These are phyloP conservation scores for Globisporangium uncinulatum DNA, from an alignment of 352 stramenopile genomes.

Conservation along the genomic window DNA sequence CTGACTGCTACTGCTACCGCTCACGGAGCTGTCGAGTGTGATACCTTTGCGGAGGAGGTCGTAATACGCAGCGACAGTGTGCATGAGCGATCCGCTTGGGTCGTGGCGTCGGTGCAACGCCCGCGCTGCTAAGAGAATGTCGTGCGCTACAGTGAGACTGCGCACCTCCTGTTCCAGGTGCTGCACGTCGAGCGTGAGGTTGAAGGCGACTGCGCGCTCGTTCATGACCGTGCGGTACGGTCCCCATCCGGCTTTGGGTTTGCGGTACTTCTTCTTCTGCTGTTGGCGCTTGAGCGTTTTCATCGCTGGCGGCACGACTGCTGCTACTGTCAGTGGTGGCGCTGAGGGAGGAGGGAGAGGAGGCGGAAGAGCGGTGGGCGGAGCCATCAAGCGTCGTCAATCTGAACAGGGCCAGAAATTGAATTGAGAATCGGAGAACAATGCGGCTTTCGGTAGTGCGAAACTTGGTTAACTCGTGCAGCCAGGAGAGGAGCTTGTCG, in stretches of 20 bases:
- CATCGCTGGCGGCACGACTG: not conserved
- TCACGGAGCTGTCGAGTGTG: not conserved
- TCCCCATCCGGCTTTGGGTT: slow-evolving; percentile 3
- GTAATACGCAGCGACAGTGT: slow-evolving; percentile 7
- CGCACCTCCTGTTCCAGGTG: slow-evolving; percentile 27
- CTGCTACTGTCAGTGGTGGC: not conserved
- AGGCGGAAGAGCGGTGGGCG: not conserved
- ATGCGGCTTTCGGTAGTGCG: too few relatives aligned
- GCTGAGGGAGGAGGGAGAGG: not conserved
- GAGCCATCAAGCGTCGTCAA: not conserved
- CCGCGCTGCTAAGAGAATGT: slow-evolving; percentile 13
- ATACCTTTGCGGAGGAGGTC: slow-evolving; percentile 11
- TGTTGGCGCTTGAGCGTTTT: not conserved
- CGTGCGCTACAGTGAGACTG: slow-evolving; percentile 10
- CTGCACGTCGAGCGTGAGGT: slow-evolving; percentile 28
- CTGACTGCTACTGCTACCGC: not conserved
- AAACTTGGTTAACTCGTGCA: too few relatives aligned
- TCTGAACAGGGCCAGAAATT: too few relatives aligned
- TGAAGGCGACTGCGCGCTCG: slow-evolving; percentile 20
- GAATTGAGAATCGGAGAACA: too few relatives aligned
- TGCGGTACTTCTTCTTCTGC: slow-evolving; percentile 5
- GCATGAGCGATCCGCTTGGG: slow-evolving; percentile 8
- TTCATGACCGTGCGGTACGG: slow-evolving; percentile 10
- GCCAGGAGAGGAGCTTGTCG: too few relatives aligned
- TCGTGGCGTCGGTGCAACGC: slow-evolving; percentile 4